These are phyloP conservation scores for Rehmannia glutinosa DNA, from an alignment of 257 asterid genomes.

Conservation along the genomic window DNA sequence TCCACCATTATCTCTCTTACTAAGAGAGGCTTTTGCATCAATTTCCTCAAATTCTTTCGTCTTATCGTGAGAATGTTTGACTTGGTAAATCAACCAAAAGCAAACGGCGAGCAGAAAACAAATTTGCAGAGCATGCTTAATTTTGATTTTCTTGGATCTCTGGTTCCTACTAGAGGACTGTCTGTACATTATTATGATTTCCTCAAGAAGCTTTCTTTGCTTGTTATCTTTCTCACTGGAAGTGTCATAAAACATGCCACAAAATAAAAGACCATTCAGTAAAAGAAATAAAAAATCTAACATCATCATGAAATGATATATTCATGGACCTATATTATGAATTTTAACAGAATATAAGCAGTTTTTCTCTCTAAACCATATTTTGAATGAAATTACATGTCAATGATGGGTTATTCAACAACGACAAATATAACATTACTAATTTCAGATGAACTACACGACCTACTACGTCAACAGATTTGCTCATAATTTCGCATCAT, in stretches of 20 bases:
- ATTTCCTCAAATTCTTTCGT: constrained; percentile 65
- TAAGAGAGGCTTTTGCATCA: constrained; percentile 33
- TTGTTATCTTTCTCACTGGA: constrained; percentile 5
- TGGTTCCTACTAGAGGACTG: constrained; percentile 67
- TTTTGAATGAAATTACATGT: not conserved
- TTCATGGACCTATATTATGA: not conserved
- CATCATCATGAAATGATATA: not conserved
- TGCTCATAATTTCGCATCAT: not conserved
- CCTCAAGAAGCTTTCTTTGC: constrained; percentile 1
- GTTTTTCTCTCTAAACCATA: not conserved
- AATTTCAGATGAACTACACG: not conserved
- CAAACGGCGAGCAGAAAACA: constrained; percentile 81
- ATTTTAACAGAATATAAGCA: not conserved
- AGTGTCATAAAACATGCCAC: constrained; percentile 20
- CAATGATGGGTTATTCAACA: not conserved
- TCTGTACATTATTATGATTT: constrained; percentile 63
- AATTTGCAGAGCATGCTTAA: constrained; percentile 57
- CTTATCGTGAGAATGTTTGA: constrained; percentile 79
- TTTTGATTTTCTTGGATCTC: constrained; percentile 66
- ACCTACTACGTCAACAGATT: too few species aligned
- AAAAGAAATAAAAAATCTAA: not conserved
- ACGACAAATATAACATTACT: too few species aligned
- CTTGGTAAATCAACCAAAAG: constrained; percentile 92
- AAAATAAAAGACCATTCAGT: not conserved
- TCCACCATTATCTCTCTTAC: constrained; percentile 24